Base-by-base conservation (phyloP, 352 stramenopile species). In the Halophytophthora batemanensis region DNA sequence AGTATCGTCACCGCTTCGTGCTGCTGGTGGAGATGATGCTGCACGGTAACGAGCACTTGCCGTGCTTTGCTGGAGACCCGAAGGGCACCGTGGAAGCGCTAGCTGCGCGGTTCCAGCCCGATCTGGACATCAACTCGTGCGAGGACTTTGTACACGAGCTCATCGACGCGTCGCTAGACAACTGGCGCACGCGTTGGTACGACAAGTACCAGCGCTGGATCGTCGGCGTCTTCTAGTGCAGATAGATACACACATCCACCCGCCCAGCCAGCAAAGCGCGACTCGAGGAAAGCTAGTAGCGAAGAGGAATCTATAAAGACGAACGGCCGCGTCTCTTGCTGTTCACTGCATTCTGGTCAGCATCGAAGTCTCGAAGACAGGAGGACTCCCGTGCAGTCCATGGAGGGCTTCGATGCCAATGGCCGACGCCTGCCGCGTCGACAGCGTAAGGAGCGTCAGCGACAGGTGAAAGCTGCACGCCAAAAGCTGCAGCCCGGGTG, bases 111-210 rank as follows among this genome's bases (percentile, higher is more conserved):
- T 99, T 99, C 59, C 77, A 94, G 38, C 76, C 96, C 43, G 86
- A 98, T 47, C 65, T 98, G 57, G 92, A 96, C 66, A 96, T 98
- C 44, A 90, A 96, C 53, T 93, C 87, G 44, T 96, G 91, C 61
- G 74, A 96, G 41, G 93, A 98, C 55, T 98, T 98, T 72, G 93
- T 99, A 22, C 92, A 98, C 61, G 82, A 83, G 42, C 77, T 99
- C 19, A 97, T 99, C 52, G 93, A 98, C 63, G 82, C 95, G 46
- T 97, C 92, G 66, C 67, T 98, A 14, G 93, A 97, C 69, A 98
- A 98, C 74, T 98, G 94, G 95, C 86, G 92, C 37, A 99, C 96
- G 13, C 83, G 92, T 38, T 98, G 93, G 84, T 99, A 99, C 74
- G 93, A 98, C 68, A 85, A 94, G 61, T 98, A 98, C 62, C 92